These are phyloP conservation scores for Capsella rubella DNA, from an alignment of 441 rosid species.

Conservation along the genomic window DNA sequence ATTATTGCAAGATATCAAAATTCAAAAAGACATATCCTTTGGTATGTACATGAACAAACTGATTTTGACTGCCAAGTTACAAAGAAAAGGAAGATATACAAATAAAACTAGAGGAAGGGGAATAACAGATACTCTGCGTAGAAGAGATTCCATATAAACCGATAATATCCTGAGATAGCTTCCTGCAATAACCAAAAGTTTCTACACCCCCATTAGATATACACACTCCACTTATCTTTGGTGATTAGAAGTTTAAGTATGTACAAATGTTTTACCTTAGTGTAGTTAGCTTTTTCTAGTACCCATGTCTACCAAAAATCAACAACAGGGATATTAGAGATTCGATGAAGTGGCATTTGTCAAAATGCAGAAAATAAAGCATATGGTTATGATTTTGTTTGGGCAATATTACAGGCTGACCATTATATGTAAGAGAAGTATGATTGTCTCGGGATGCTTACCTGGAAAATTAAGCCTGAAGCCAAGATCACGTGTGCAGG, in stretches of 20 bases:
- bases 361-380: neutral
- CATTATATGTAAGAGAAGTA: neutral
- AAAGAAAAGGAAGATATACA: constrained; percentile 27
- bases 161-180: constrained; percentile 78
- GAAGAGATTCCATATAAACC: constrained; percentile 94
- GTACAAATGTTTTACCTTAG: constrained; percentile 59
- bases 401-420: neutral
- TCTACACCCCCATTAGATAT: constrained; percentile 2
- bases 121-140: constrained; percentile 85
- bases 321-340: constrained; percentile 25
- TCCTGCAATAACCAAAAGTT: constrained; percentile 60
- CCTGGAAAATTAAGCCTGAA: constrained; percentile 82
- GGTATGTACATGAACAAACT: constrained; percentile 38
- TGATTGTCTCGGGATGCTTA: constrained; percentile 35
- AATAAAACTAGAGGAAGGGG: constrained; percentile 65
- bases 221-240: constrained; percentile 5
- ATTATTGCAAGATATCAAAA: constrained; percentile 33
- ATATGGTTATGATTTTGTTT: neutral
- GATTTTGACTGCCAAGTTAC: constrained; percentile 30
- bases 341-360: constrained; percentile 20
- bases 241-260: neutral
- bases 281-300: constrained; percentile 78
- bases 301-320: constrained; percentile 59
- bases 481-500: constrained; percentile 74
- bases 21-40: constrained; percentile 14